Evolutionary conservation across 2,329 filamentous ascomycete species (phyloP), one percentile per base, ranked within the genome.

Genomic region (Gaeumannomyces sp.): DNA sequence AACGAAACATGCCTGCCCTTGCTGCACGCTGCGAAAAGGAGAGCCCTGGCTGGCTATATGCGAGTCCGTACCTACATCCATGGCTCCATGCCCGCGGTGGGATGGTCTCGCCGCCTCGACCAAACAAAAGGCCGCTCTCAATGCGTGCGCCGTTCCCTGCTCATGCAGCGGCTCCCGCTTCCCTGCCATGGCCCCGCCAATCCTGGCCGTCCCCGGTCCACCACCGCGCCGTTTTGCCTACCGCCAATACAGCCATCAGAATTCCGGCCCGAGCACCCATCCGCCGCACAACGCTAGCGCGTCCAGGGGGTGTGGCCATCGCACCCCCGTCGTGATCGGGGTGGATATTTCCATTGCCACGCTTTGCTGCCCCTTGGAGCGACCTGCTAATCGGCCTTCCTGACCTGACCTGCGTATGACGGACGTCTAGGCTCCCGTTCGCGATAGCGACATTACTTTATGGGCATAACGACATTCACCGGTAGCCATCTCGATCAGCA

Each of bases 261-360:
- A 53, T 53, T 53, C 45, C 45, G 45, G 45, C 45, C 45, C 45
- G 45, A 53, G 45, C 45, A 53, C 45, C 45, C 45, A 53, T 53
- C 45, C 19, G 45, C 45, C 7, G 45, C 45, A 53, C 45, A 11
- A 53, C 45, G 22, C 45, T 53, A 53, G 45, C n/a, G 22, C 38
- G 14, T 38, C 22, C 45, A n/a, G 45, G 45, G 45, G 45, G 45
- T 25, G 45, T 22, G 19, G 19, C 45, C 45, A 53, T 16, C 19
- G 22, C 45, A 53, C 45, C 45, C 38, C 33, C 45, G 22, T n/a
- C 22, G 22, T 25, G n/a, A 2, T 6, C 45, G 22, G 38, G 45
- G 45, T 53, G 45, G 45, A 11, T 10, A 53, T 53, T 1, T 53
- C 45, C 45, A 53, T 53, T 4, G 45, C 19, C 3, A 7, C 19